These are phyloP conservation scores for Epichloe elymi DNA, from an alignment of 2,329 filamentous ascomycete species.

Conservation along the genomic window DNA sequence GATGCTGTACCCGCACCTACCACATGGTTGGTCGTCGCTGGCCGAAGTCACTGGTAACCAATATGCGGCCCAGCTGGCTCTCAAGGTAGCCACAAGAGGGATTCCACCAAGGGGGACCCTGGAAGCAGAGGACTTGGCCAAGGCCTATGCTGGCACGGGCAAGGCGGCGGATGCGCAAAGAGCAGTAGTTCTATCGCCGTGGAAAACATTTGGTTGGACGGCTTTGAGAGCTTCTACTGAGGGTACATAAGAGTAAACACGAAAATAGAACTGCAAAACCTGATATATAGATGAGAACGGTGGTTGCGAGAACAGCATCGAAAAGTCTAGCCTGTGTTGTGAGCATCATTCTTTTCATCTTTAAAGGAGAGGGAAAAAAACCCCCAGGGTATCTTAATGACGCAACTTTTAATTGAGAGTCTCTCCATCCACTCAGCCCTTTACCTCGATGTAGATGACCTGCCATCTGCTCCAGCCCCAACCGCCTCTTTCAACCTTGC, in stretches of 20 bases:
- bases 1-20: slow-evolving; percentile 66
- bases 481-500: slow-evolving; percentile 51
- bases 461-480: slow-evolving; percentile 9
- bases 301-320: too few relatives aligned
- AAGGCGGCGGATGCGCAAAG: slow-evolving; percentile 61
- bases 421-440: not conserved
- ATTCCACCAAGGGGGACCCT: slow-evolving; percentile 62
- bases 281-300: not conserved
- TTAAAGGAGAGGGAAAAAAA: too few relatives aligned
- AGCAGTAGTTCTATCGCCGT: slow-evolving; percentile 70
- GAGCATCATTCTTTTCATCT: too few relatives aligned
- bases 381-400: too few relatives aligned
- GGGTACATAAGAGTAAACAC: slow-evolving; percentile 9
- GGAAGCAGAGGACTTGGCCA: slow-evolving; percentile 54
- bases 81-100: slow-evolving; percentile 61
- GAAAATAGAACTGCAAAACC: slow-evolving; percentile 5
- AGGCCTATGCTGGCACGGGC: slow-evolving; percentile 62
- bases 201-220: slow-evolving; percentile 54
- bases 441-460: not conserved
- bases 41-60: slow-evolving; percentile 43
- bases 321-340: too few relatives aligned
- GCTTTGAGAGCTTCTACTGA: slow-evolving; percentile 28
- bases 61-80: slow-evolving; percentile 60
- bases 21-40: slow-evolving; percentile 70
- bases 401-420: slow-evolving; percentile 1